These are phyloP conservation scores for Avena eriantha DNA, from an alignment of 176 grass and related monocot species.

Conservation along the genomic window DNA sequence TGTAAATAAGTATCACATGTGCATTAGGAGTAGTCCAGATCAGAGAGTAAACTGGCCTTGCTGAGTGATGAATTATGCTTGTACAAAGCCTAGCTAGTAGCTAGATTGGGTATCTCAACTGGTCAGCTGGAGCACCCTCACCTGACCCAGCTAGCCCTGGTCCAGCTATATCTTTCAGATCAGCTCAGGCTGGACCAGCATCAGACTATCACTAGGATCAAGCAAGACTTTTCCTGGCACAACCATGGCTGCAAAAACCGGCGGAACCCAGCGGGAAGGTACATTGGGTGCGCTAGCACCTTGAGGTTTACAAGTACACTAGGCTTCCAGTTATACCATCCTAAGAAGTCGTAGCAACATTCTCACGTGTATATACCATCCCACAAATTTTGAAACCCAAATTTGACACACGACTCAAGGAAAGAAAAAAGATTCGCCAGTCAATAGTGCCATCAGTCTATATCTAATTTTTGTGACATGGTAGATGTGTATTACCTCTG, in stretches of 20 bases:
- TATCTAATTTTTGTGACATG: neutral
- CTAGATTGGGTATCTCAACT: neutral
- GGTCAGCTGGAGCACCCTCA: neutral
- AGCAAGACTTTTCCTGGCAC: conserved; percentile 23
- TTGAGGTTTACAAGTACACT: neutral
- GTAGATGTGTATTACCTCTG: neutral
- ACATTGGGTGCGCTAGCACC: too few species aligned
- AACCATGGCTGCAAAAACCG: neutral
- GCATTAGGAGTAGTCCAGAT: neutral
- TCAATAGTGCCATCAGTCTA: neutral
- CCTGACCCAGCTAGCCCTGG: conserved; percentile 31
- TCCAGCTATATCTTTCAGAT: conserved; percentile 32
- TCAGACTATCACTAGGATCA: neutral
- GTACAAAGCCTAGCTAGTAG: conserved; percentile 24
- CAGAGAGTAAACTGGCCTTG: neutral
- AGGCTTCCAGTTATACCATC: neutral
- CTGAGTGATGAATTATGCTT: neutral
- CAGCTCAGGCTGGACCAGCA: conserved; percentile 40
- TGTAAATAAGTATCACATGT: neutral
- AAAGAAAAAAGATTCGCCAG: neutral
- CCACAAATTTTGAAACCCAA: neutral
- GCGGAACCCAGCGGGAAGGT: neutral
- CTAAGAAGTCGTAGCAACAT: neutral
- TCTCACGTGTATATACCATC: neutral
- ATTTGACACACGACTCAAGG: neutral